Conservation (phyloP, 257 asterid species). For the Coffea canephora region DNA sequence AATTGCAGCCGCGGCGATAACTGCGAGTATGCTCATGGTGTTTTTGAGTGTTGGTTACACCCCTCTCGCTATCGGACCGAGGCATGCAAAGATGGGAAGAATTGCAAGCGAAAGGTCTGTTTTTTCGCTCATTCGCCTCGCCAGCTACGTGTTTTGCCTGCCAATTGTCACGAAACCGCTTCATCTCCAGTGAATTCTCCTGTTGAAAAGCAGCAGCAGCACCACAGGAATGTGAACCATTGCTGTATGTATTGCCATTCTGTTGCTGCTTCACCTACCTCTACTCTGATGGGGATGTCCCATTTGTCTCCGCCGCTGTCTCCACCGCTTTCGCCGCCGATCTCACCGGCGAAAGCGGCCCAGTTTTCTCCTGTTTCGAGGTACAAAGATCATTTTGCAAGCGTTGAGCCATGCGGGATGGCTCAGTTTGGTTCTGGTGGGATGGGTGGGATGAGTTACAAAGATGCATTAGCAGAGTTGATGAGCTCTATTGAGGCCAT, state of each 20-base stretch:
- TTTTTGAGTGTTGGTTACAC: conserved; percentile 95
- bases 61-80: conserved; percentile 88
- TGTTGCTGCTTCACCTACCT: conserved; percentile 56
- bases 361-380: conserved; percentile 21
- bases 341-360: conserved; percentile 45
- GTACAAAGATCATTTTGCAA: conserved; percentile 21
- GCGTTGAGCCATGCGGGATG: conserved; percentile 23
- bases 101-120: conserved; percentile 84
- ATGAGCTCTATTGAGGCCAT: conserved; percentile 66
- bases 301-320: conserved; percentile 48
- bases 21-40: conserved; percentile 90
- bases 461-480: conserved; percentile 54
- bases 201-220: conserved; percentile 23
- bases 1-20: conserved; percentile 63
- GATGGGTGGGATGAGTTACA: conserved; percentile 26
- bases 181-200: conserved; percentile 26
- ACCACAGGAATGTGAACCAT: conserved; percentile 23
- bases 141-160: conserved; percentile 78
- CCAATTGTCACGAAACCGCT: conserved; percentile 19
- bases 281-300: conserved; percentile 55
- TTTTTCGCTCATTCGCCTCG: conserved; percentile 83
- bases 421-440: conserved; percentile 16
- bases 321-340: conserved; percentile 58
- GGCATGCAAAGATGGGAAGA: conserved; percentile 94
- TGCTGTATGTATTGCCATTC: conserved; percentile 70